Conservation (phyloP, 768 basidiomycete species). For the Sutorius australiensis region DNA sequence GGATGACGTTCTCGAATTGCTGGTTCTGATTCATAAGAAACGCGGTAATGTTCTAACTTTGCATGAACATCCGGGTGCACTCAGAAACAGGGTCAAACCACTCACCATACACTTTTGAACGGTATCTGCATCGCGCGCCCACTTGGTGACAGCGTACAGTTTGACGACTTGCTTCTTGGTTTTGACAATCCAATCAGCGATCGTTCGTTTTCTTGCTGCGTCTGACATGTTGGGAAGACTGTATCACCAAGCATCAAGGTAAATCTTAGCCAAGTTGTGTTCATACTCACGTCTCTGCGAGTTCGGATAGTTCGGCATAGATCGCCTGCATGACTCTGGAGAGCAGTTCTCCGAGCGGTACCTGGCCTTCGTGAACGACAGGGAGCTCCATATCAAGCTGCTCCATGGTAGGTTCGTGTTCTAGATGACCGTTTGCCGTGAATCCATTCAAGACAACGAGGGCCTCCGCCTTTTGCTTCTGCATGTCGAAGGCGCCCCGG, state of each 20-base stretch:
- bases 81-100: background rate
- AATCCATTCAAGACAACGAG: slow-evolving; percentile 29
- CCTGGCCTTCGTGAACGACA: slow-evolving; percentile 65
- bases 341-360: slow-evolving; percentile 68
- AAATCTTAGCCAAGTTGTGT: background rate
- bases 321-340: slow-evolving; percentile 75
- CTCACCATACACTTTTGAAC: slow-evolving; percentile 84
- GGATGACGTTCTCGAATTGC: slow-evolving; percentile 72
- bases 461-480: slow-evolving; percentile 30
- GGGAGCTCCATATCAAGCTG: slow-evolving; percentile 74
- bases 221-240: slow-evolving; percentile 85
- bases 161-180: slow-evolving; percentile 89
- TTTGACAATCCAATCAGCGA: slow-evolving; percentile 89
- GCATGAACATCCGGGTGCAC: background rate
- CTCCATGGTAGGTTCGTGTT: slow-evolving; percentile 43
- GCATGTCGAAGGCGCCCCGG: slow-evolving; percentile 19
- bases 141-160: slow-evolving; percentile 80
- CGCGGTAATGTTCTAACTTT: slow-evolving; percentile 71
- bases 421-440: slow-evolving; percentile 33
- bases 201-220: slow-evolving; percentile 67
- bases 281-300: slow-evolving; percentile 75
- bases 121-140: slow-evolving; percentile 79
- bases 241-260: slow-evolving; percentile 4
- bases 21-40: slow-evolving; percentile 84
- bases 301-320: slow-evolving; percentile 77